Base-by-base conservation (phyloP, 805 yeast genomes). In the Deakozyma indianensis region DNA sequence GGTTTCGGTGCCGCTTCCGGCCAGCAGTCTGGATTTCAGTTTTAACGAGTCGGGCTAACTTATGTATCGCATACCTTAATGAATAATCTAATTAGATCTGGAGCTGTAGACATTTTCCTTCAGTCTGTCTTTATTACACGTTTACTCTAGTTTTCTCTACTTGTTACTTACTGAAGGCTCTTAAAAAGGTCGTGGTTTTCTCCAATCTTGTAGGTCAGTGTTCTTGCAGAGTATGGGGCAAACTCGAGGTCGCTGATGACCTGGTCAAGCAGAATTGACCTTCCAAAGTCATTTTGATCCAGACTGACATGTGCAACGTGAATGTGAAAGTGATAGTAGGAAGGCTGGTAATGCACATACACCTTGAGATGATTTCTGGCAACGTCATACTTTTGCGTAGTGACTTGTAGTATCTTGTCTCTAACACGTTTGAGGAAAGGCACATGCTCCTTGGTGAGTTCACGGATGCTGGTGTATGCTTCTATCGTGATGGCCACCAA, bases 281-380 rank as follows among this genome's bases (percentile, higher is more conserved):
- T 83, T 1, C 97, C 97, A 62, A 55, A 83, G 71, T 42, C 94
- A 77, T 51, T 73, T 71, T 41, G 86, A 78, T 45, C 76, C 53
- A 83, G 83, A 18, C 63, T 69, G 3, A 83, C 69, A 55, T 83
- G 81, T 18, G 86, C 95, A 16, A 85, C 80, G 60, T 92, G 98
- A 16, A 92, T 73, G 59, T 92, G 98, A 68, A 92, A 81, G 57
- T 92, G 97, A 58, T 92, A 92, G 61, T 90, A 92, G 0, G 95
- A 83, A 0, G 98, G 98, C 53, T 88, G 97, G 61, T 92, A 66
- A 53, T 92, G 98, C 43, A 92, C 72, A 57, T 83, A 92, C 1
- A 87, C 59, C 47, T 94, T 73, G 52, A 92, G 59, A 53, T 78
- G 74, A 56, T 81, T 80, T 0, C 65, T 53, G 1, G 53, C 60